Percentiles rank a stretch among this genome's conserved stretches.
Conservation (phyloP, 192 early-diverging fungal genomes). For the Coemansia sp. region DNA sequence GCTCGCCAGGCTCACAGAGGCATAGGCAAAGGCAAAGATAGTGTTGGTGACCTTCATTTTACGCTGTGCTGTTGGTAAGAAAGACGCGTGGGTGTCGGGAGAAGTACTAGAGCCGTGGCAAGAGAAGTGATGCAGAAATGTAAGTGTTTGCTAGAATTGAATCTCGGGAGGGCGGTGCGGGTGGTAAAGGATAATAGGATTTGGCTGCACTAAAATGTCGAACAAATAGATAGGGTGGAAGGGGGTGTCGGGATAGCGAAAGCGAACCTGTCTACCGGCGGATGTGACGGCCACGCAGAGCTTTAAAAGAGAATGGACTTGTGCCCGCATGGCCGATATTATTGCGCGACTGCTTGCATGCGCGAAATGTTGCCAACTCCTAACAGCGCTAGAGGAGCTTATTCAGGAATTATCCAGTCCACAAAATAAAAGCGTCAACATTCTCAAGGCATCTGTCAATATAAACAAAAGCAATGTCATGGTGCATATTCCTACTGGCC, state of each 20-base stretch:
- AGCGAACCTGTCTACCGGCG: neutral
- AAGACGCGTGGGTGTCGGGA: neutral
- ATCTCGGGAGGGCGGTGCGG: too few species aligned
- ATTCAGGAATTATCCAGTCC: neutral
- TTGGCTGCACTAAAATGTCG: neutral
- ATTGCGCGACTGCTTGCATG: neutral
- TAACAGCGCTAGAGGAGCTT: neutral
- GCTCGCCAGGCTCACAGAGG: conserved; percentile 16
- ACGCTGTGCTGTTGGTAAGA: neutral
- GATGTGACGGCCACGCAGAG: neutral
- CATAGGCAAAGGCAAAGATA: conserved; percentile 33
- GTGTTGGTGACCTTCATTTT: conserved; percentile 42
- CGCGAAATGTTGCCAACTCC: neutral
- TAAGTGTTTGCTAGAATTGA: neutral
- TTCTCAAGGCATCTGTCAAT: neutral
- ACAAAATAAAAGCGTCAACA: too few species aligned
- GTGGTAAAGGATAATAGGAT: neutral
- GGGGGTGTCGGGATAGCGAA: neutral
- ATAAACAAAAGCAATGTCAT: neutral
- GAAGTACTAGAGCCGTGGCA: neutral
- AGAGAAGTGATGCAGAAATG: neutral
- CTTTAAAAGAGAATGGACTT: neutral
- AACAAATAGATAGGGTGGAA: neutral
- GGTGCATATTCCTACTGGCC: neutral
- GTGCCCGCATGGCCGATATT: too few species aligned